Conservation (phyloP, 2,329 filamentous ascomycete species). For the Phoma sp. region DNA sequence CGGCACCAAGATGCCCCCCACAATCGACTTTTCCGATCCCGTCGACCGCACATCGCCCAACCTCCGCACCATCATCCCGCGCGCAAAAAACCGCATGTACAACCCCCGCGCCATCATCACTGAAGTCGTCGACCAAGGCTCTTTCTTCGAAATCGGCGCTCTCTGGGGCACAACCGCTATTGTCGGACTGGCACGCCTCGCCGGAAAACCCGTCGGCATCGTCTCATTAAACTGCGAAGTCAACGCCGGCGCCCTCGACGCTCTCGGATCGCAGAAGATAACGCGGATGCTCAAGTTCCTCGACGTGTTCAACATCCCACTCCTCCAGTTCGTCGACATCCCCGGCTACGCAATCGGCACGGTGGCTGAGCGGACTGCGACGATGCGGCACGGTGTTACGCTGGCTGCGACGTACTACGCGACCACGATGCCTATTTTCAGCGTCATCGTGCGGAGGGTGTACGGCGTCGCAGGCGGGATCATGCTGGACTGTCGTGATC, state of each 20-base stretch:
- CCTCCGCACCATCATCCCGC: conserved; percentile 64
- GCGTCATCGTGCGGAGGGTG: conserved; percentile 66
- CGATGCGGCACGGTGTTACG: conserved; percentile 70
- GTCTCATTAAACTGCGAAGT: conserved; percentile 67
- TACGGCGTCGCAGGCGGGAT: conserved; percentile 71
- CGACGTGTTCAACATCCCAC: conserved; percentile 70
- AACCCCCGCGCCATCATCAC: conserved; percentile 65
- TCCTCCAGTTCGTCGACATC: conserved; percentile 69
- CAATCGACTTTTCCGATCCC: conserved; percentile 57
- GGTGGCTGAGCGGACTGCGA: conserved; percentile 67
- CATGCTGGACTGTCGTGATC: conserved; percentile 69
- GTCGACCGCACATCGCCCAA: conserved; percentile 57
- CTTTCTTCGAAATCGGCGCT: conserved; percentile 70
- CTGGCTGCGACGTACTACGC: conserved; percentile 68
- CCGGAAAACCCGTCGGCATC: conserved; percentile 65
- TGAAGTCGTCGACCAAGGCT: conserved; percentile 62
- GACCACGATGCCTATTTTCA: conserved; percentile 69
- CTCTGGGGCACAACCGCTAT: conserved; percentile 70
- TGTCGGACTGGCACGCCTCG: conserved; percentile 65
- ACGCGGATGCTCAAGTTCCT: conserved; percentile 68
- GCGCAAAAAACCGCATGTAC: conserved; percentile 67
- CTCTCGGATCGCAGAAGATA: conserved; percentile 67
- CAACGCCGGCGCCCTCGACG: conserved; percentile 68
- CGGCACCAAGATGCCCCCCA: conserved; percentile 63
- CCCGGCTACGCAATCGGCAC: conserved; percentile 70